A percentile compares a stretch with the other conserved stretches of the same genome.
Evolutionary conservation across 1,284 basidiomycete species (phyloP).

Genomic region (Ustilago trichophora): DNA sequence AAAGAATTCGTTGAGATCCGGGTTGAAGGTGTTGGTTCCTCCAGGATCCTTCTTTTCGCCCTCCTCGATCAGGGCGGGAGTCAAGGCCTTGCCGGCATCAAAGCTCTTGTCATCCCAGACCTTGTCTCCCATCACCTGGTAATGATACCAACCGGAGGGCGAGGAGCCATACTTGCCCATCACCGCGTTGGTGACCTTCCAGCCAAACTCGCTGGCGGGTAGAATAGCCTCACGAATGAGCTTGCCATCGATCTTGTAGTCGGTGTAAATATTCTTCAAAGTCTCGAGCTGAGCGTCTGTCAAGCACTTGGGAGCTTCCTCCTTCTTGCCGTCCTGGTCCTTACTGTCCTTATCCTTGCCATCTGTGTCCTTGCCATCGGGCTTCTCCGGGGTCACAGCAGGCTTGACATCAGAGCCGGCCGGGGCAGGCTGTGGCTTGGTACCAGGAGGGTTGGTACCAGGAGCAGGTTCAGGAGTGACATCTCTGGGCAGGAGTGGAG

Average conservation of each 20-base stretch:
- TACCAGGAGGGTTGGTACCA: neutral
- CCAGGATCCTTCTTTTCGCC: slow-evolving; percentile 38
- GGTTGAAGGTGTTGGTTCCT: slow-evolving; percentile 29
- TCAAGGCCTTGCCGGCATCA: slow-evolving; percentile 21
- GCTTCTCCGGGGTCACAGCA: neutral
- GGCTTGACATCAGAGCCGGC: neutral
- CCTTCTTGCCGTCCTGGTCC: slow-evolving; percentile 2
- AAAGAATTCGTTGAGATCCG: slow-evolving; percentile 64
- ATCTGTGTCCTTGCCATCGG: neutral
- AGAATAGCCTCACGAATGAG: slow-evolving; percentile 39
- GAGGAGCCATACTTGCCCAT: slow-evolving; percentile 22
- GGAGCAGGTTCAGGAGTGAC: neutral
- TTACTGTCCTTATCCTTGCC: neutral
- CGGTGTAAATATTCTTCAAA: slow-evolving; percentile 31
- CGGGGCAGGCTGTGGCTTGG: neutral
- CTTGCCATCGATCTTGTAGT: slow-evolving; percentile 16
- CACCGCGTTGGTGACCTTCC: slow-evolving; percentile 21
- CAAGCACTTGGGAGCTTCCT: slow-evolving; percentile 18
- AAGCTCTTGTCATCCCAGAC: slow-evolving; percentile 10
- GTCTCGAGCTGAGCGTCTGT: slow-evolving; percentile 34
- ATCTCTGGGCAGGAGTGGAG: slow-evolving; percentile 9
- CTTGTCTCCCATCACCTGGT: slow-evolving; percentile 39
- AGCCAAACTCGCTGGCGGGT: slow-evolving; percentile 30
- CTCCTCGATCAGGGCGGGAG: slow-evolving; percentile 20
- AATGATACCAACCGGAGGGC: slow-evolving; percentile 34